Evolutionary conservation across 306 rosid species (phyloP).

Genomic region (Ceratonia siliqua): DNA sequence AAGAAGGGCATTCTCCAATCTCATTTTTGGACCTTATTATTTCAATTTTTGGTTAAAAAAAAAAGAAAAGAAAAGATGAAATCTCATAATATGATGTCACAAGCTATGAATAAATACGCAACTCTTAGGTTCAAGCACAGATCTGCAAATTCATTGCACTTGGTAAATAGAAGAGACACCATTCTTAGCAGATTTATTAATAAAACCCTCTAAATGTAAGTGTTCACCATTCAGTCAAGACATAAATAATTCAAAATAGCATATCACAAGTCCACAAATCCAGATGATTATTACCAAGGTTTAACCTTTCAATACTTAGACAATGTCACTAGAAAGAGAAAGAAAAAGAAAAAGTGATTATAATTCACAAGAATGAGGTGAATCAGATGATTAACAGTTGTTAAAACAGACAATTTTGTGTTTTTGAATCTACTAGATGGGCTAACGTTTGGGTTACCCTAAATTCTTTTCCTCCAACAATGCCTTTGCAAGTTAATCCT

Average conservation of each 20-base stretch:
- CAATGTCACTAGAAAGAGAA: conserved; percentile 4
- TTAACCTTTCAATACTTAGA: not conserved
- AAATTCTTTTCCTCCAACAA: not conserved
- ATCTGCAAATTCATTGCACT: conserved; percentile 27
- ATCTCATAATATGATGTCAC: not conserved
- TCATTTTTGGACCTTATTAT: not conserved
- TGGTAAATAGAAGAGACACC: conserved; percentile 16
- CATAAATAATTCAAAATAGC: not conserved
- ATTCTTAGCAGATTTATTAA: not conserved
- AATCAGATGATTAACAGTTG: not conserved
- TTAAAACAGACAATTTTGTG: not conserved
- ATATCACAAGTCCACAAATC: not conserved
- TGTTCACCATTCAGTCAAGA: conserved; percentile 7
- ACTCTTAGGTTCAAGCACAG: conserved; percentile 1
- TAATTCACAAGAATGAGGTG: not conserved
- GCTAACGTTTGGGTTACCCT: not conserved
- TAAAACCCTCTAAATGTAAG: not conserved
- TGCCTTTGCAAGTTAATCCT: not conserved
- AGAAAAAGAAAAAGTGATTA: not conserved
- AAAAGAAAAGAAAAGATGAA: no score
- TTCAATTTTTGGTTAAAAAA: not conserved
- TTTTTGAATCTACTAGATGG: not conserved
- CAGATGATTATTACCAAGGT: not conserved
- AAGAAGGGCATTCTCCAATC: conserved; percentile 7
- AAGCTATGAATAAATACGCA: conserved; percentile 17